Evolutionary conservation across 2,329 filamentous ascomycete species (phyloP), one percentile per base, ranked within the genome.

Genomic region (Tricladium varicosporioides): DNA sequence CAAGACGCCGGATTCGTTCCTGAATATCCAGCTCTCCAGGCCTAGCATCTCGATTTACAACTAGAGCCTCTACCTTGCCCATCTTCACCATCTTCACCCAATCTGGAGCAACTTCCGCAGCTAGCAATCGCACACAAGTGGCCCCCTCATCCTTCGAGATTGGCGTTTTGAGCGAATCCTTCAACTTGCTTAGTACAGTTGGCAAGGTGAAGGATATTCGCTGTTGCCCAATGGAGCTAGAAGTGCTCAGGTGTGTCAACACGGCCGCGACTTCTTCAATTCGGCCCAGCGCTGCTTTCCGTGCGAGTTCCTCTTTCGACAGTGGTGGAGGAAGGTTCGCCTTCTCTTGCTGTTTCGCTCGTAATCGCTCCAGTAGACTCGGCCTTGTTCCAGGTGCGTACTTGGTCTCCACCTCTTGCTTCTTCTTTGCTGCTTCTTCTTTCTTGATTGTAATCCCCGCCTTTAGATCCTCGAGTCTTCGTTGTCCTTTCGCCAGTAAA

Each of bases 301-400:
- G 85, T 60, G 81, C 75, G 2, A 89, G 73, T 63, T 85, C 79
- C 15, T 76, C 79, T 18, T 80, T 76, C 0, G 80, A 75, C 0
- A 80, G 76, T 0, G 79, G 80, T 0, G 71, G 63, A 57, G 76
- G 56, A 58, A 74, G 51, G 59, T 74, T 63, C 60, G 75, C 67
- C 69, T 81, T 70, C 69, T 81, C 77, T 63, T 80, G 72, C 63
- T 89, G 83, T 75, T 93, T 93, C 54, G 81, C 78, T 61, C 88
- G 86, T 61, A 95, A 82, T 49, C 89, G 86, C 70, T 92, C 89
- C 56, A 94, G 78, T 19, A 95, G 82, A 53, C 83, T 84, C 75
- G 88, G 85, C 51, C 74, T 85, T 78, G 47, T 73, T 59, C 71
- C 66, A 61, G 67, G 51, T 8, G 36, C 48, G 31, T 53, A 57